phyloP scores from a whole-genome alignment of 148 eudicot genomes.

The Nepenthes gracilis region DNA sequence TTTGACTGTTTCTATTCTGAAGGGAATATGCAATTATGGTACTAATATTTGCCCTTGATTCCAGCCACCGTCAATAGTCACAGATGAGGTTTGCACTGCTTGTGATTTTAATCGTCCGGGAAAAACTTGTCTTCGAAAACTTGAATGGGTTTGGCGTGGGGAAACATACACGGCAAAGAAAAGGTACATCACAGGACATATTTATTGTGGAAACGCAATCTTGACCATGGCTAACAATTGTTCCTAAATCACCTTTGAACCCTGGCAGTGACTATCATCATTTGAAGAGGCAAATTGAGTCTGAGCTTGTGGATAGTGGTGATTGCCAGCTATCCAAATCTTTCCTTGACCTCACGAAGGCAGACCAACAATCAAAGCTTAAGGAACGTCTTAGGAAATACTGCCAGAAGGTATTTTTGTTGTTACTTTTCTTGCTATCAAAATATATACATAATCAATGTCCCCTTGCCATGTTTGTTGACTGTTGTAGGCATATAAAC shows the following conservation, averaged over 20 bases:
- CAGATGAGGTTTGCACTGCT: constrained; percentile 97
- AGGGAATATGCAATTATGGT: background rate
- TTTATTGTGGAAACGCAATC: constrained; percentile 7
- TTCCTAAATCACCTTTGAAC: constrained; percentile 10
- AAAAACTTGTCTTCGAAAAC: constrained; percentile 89
- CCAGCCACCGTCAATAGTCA: constrained; percentile 94
- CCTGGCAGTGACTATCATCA: constrained; percentile 81
- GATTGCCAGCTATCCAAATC: constrained; percentile 56
- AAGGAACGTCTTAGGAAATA: constrained; percentile 87
- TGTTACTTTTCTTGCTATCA: background rate
- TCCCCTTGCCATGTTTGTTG: constrained; percentile 1
- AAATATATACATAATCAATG: background rate
- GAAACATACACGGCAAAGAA: constrained; percentile 90
- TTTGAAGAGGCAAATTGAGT: constrained; percentile 94
- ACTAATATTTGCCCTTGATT: constrained; percentile 17
- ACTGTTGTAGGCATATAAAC: constrained; percentile 63
- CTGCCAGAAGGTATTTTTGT: constrained; percentile 73
- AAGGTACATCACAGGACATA: constrained; percentile 36
- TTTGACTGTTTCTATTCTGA: too few relatives aligned
- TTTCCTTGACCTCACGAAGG: constrained; percentile 87
- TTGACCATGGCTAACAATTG: constrained; percentile 1
- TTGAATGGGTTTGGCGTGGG: constrained; percentile 99
- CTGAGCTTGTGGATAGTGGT: constrained; percentile 55
- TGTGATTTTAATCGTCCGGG: constrained; percentile 99
- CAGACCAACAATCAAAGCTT: constrained; percentile 75